Percentiles rank a stretch among this genome's conserved stretches.
These are phyloP conservation scores for Metarhizium brunneum DNA, from an alignment of 2,329 filamentous ascomycete species.

Conservation along the genomic window DNA sequence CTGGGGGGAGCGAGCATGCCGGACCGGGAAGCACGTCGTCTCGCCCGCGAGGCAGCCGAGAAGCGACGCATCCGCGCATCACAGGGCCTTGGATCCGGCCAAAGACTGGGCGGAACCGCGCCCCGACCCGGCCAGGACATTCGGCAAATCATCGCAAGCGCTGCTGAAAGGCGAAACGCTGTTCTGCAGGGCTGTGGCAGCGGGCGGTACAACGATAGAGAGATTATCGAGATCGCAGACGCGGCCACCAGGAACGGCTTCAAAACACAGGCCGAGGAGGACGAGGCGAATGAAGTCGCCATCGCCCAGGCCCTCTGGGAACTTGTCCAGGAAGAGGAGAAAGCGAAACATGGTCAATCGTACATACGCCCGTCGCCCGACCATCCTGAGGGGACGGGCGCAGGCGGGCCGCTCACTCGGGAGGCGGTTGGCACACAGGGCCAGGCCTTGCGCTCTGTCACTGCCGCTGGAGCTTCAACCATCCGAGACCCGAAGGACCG, in stretches of 20 bases:
- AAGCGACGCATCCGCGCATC: conserved; percentile 47
- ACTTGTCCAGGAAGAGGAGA: conserved; percentile 67
- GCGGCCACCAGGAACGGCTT: conserved; percentile 63
- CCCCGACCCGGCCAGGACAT: conserved; percentile 54
- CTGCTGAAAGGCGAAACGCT: conserved; percentile 58
- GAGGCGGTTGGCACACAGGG: conserved; percentile 6
- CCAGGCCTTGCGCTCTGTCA: not conserved
- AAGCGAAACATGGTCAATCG: conserved; percentile 36
- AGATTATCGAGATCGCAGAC: conserved; percentile 55
- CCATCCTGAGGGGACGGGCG: conserved; percentile 7
- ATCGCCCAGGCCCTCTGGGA: conserved; percentile 83
- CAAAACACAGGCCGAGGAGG: conserved; percentile 75
- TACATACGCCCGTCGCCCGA: conserved; percentile 1
- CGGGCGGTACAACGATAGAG: conserved; percentile 54
- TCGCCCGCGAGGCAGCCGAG: conserved; percentile 67
- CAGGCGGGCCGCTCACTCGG: conserved; percentile 21
- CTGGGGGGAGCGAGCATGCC: conserved; percentile 62
- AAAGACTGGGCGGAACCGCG: conserved; percentile 57
- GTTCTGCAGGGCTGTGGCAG: conserved; percentile 68
- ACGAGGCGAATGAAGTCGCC: conserved; percentile 78
- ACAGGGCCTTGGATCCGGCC: conserved; percentile 57
- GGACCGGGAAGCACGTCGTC: conserved; percentile 61
- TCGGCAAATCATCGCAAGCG: conserved; percentile 61
- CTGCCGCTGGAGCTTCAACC: not conserved
- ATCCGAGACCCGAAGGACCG: not conserved